Base-by-base conservation (phyloP, 1,284 basidiomycete species). In the Malassezia sympodialis region DNA sequence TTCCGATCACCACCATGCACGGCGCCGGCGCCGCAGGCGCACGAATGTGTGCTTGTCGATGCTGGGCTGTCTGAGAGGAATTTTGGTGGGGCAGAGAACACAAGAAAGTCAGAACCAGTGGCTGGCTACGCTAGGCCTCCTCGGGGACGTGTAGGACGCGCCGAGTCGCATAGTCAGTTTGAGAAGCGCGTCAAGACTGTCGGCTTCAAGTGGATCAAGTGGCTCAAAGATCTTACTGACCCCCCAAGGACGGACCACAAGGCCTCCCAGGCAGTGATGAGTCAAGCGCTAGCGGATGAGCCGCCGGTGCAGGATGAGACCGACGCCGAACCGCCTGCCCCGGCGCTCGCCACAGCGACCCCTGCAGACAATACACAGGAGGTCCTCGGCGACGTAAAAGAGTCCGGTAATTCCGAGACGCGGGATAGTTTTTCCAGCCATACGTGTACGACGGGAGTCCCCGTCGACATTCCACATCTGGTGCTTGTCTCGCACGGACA, bases 401-500 rank as follows among this genome's bases (percentile, higher is more conserved):
- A 34, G n/a, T 12, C 32, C 4, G 32, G 32, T n/a, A n/a, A 12
- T 6, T 34, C 32, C n/a, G 14, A n/a, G 8, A 4, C 32, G n/a
- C 15, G n/a, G 2, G n/a, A 15, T 14, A 6, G 19, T 19, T 19
- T 19, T 5, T 19, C 19, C 37, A 11, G 10, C 4, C 19, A 21
- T 21, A 19, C 37, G 8, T 15, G 8, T n/a, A 17, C 32, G 2
- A 10, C 37, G 8, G 19, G 11, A 2, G 37, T 12, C 3, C 4
- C 2, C 37, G 37, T 11, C 4, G 19, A 39, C 17, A 39, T 45
- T 2, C 63, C 68, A 11, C 68, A 68, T 35, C 55, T 67, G 4
- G 62, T 72, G 2, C 34, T 70, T 6, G 66, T 72, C 14, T 60
- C 61, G 14, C 69, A 72, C 56, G 69, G 68, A 21, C 64, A 68